Evolutionary conservation across 495 filamentous ascomycete species (phyloP), one percentile per base, ranked within the genome.

Genomic region (Cercophora sp.): DNA sequence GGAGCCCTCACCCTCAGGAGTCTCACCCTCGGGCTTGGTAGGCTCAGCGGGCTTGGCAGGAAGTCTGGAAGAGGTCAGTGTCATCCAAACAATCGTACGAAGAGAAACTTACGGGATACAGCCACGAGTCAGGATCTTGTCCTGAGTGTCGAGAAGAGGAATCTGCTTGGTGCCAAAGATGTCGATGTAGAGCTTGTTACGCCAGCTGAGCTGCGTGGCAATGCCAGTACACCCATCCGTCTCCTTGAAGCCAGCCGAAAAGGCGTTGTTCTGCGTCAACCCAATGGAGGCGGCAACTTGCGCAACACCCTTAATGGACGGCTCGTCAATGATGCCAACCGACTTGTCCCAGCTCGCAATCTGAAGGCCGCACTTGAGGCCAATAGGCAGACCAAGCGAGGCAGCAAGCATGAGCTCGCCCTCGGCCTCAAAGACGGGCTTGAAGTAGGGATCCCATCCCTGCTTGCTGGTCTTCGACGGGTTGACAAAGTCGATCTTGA

Each of bases 281-380:
- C 26, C 25, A 31, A 52, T 26, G 25, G 22, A 18, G 2, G 37
- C 49, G 26, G 49, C 49, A n/a, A 52, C 25, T 20, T 52, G 49
- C 9, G 54, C 57, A n/a, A 59, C 48, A 11, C 39, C 49, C 37
- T 44, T 52, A 26, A 52, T 52, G n/a, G 51, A 55, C 23, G 56
- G 56, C 44, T 54, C 65, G 57, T 67, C 73, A 61, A 72, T 68
- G 66, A 76, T 62, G 63, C 58, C 54, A 68, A 76, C 68, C 69
- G 70, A 67, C 63, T 73, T 50, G 18, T 46, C 49, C 22, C 13
- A 50, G 46, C 32, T 64, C 20, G 42, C 42, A 20, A 54, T 48
- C 31, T 41, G 40, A n/a, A 58, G 18, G 42, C 44, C 51, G 20
- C 31, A 49, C 26, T 54, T 49, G 22, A 58, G 31, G 25, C 51